Percentiles rank a stretch among this genome's conserved stretches.
Evolutionary conservation across 73 alveolate genomes (phyloP).

Genomic region (Stentor roeselii): DNA sequence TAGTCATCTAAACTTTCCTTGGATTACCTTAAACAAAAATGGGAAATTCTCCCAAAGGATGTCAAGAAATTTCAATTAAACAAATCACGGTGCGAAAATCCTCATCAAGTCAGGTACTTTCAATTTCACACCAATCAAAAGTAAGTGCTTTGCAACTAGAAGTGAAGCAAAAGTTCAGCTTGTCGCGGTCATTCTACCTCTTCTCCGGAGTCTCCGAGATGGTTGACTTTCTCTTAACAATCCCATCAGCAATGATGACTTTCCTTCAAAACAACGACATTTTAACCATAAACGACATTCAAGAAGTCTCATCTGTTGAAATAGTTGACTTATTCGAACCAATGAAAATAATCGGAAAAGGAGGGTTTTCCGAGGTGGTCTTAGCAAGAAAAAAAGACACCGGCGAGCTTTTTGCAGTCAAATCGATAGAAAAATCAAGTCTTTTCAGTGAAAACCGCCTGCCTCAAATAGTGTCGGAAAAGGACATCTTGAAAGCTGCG

Average conservation of each 20-base stretch:
- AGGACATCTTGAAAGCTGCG: slow-evolving; percentile 79
- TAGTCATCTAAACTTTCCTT: too few species aligned
- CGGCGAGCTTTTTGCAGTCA: slow-evolving; percentile 71
- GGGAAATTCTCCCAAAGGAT: background rate
- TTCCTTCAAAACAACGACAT: background rate
- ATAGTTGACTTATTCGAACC: slow-evolving; percentile 22
- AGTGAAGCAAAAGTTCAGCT: too few species aligned
- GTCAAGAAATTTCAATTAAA: too few species aligned
- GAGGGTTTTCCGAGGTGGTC: slow-evolving; percentile 79
- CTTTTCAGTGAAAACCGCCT: slow-evolving; percentile 80
- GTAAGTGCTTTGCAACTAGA: too few species aligned
- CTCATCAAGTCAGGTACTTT: too few species aligned
- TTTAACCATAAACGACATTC: background rate
- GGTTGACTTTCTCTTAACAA: background rate
- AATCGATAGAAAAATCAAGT: slow-evolving; percentile 68
- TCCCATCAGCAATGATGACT: background rate
- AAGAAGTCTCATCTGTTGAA: background rate
- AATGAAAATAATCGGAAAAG: slow-evolving; percentile 74
- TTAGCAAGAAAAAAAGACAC: slow-evolving; percentile 69
- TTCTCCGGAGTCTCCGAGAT: background rate
- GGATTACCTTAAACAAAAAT: too few species aligned
- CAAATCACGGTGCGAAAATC: too few species aligned
- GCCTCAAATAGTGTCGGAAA: slow-evolving; percentile 86
- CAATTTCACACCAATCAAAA: too few species aligned
- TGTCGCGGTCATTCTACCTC: too few species aligned